phyloP scores from a whole-genome alignment of 2,329 filamentous ascomycete genomes.

The Leptoxyphium fumago region DNA sequence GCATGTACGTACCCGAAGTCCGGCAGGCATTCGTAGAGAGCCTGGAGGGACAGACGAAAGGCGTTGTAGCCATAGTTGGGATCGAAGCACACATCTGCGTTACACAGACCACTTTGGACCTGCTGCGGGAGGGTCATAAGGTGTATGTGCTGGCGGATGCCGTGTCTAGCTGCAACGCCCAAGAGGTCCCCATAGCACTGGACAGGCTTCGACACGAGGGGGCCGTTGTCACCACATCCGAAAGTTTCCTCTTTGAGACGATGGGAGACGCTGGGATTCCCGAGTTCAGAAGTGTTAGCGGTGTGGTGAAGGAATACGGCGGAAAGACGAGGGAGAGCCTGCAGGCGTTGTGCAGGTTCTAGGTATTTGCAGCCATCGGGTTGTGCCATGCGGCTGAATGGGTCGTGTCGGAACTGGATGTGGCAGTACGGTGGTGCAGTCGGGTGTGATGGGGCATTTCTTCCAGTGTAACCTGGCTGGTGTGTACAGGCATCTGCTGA shows the following conservation, averaged over 20 bases:
- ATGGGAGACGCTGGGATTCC: slow-evolving; percentile 64
- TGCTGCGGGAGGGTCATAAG: slow-evolving; percentile 56
- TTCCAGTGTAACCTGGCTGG: too few species aligned
- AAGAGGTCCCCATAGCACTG: slow-evolving; percentile 69
- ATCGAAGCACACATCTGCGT: slow-evolving; percentile 94
- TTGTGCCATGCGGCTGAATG: too few species aligned
- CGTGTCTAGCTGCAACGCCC: slow-evolving; percentile 72
- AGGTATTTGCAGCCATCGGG: neutral
- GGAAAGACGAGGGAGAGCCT: slow-evolving; percentile 56
- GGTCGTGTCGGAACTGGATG: too few species aligned
- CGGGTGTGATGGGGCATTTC: too few species aligned
- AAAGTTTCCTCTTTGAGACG: slow-evolving; percentile 80
- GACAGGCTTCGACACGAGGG: slow-evolving; percentile 61
- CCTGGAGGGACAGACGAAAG: slow-evolving; percentile 29
- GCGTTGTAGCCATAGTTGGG: slow-evolving; percentile 61
- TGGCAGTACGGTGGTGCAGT: too few species aligned
- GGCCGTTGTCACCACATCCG: slow-evolving; percentile 67
- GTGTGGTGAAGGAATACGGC: slow-evolving; percentile 63
- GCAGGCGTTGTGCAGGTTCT: slow-evolving; percentile 49
- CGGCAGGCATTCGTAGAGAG: slow-evolving; percentile 25
- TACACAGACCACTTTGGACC: slow-evolving; percentile 77
- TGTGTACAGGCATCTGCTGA: too few species aligned
- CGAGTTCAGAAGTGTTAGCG: slow-evolving; percentile 59
- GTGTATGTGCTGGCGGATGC: slow-evolving; percentile 84
- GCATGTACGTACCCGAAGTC: slow-evolving; percentile 66